phyloP scores from a whole-genome alignment of 345 rosid species.

The Moricandia moricandioides region DNA sequence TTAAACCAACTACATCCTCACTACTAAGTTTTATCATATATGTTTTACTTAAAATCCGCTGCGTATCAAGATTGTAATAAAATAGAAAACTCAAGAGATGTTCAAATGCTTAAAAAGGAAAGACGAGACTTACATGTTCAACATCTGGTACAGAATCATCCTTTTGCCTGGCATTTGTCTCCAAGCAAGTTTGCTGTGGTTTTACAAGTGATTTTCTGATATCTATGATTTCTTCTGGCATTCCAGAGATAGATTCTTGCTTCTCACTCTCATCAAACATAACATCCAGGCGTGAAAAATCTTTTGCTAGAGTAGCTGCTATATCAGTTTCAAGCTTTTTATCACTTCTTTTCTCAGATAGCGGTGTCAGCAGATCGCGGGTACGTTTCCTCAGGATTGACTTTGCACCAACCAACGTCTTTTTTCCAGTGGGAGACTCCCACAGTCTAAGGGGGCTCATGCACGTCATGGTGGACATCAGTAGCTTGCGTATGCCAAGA shows the following conservation, averaged over 20 bases:
- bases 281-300: slow-evolving; percentile 85
- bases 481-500: slow-evolving; percentile 91
- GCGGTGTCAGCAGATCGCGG: slow-evolving; percentile 83
- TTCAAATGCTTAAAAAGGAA: not conserved
- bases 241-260: slow-evolving; percentile 32
- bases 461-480: slow-evolving; percentile 85
- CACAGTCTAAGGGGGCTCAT: slow-evolving; percentile 84
- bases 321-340: slow-evolving; percentile 78
- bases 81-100: not conserved
- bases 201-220: slow-evolving; percentile 33
- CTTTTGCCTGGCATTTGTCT: slow-evolving; percentile 35
- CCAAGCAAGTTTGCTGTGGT: slow-evolving; percentile 31
- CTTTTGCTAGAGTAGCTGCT: slow-evolving; percentile 63
- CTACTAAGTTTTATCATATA: not conserved
- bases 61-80: not conserved
- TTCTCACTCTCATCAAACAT: slow-evolving; percentile 57
- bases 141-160: slow-evolving; percentile 32
- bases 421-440: slow-evolving; percentile 91
- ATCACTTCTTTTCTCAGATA: slow-evolving; percentile 80
- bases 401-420: slow-evolving; percentile 76
- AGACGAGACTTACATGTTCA: slow-evolving; percentile 44
- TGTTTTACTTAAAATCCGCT: not conserved
- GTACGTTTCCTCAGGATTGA: slow-evolving; percentile 82
- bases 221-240: slow-evolving; percentile 31
- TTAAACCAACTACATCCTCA: not conserved